These are phyloP conservation scores for Mycosarcoma maydis DNA, from an alignment of 1,284 basidiomycete species.

Conservation along the genomic window DNA sequence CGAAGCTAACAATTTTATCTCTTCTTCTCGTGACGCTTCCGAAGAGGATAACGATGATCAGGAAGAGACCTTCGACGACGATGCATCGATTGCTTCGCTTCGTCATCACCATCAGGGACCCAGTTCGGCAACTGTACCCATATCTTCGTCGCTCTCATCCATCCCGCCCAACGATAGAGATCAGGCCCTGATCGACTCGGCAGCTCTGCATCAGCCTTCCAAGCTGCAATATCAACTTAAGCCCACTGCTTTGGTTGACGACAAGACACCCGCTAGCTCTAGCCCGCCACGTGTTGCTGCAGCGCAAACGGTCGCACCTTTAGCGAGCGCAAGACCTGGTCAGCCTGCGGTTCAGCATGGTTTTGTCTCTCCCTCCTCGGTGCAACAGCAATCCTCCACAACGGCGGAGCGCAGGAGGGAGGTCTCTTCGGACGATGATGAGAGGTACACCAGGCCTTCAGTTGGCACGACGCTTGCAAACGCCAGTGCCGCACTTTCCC, in stretches of 20 bases:
- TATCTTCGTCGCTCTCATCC: constrained; percentile 39
- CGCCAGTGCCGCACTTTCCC: constrained; percentile 47
- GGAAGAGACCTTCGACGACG: constrained; percentile 48
- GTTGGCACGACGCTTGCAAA: constrained; percentile 42
- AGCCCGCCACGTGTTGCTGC: constrained; percentile 35
- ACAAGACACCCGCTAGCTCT: constrained; percentile 44
- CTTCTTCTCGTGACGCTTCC: constrained; percentile 49
- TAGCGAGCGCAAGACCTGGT: constrained; percentile 2
- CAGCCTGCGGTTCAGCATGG: constrained; percentile 29
- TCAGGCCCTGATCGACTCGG: constrained; percentile 47
- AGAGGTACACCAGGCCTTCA: constrained; percentile 24
- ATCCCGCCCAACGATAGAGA: constrained; percentile 48
- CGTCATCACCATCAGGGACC: constrained; percentile 34
- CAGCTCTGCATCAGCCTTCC: constrained; percentile 37
- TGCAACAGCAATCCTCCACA: constrained; percentile 18
- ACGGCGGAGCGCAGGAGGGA: constrained; percentile 22
- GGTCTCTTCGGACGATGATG: constrained; percentile 43
- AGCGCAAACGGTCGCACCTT: constrained; percentile 5
- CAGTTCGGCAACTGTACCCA: constrained; percentile 32
- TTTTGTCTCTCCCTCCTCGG: constrained; percentile 14
- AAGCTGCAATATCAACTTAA: constrained; percentile 38
- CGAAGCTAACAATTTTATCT: constrained; percentile 40
- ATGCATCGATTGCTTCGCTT: constrained; percentile 48
- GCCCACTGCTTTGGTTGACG: constrained; percentile 15
- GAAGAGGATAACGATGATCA: constrained; percentile 56